Conservation (phyloP, 768 basidiomycete genomes). For the Tylopilus plumbeoviolaceoides region DNA sequence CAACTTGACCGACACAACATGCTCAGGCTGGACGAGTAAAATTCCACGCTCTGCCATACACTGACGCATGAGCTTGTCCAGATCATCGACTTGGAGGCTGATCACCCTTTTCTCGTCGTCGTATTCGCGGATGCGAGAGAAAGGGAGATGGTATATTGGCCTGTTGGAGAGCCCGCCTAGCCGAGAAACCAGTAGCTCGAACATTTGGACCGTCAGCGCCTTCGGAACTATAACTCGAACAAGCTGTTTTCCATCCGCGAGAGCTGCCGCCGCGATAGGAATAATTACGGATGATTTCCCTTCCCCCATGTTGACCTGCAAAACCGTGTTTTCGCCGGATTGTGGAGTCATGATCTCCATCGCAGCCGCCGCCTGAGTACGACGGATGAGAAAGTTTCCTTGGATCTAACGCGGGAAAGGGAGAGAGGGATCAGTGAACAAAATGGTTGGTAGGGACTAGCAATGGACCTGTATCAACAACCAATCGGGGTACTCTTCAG, state of each 20-base stretch:
- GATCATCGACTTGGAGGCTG: slow-evolving; percentile 10
- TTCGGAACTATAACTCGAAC: no score
- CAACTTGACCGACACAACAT: slow-evolving; percentile 46
- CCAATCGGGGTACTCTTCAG: no score
- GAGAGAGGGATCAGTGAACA: no score
- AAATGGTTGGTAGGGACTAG: neutral
- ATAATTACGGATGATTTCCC: no score
- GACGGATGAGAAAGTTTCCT: no score
- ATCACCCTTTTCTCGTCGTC: neutral
- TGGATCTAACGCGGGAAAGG: no score
- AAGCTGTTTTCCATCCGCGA: no score
- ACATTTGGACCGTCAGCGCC: slow-evolving; percentile 22
- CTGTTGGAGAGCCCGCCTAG: slow-evolving; percentile 28
- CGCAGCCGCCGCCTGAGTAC: slow-evolving; percentile 13
- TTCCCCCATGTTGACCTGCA: slow-evolving; percentile 27
- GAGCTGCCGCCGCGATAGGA: no score
- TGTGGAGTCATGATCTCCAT: slow-evolving; percentile 42
- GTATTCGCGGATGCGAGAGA: slow-evolving; percentile 33
- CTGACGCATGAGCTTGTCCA: slow-evolving; percentile 30
- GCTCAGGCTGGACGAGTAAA: slow-evolving; percentile 47
- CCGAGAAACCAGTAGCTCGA: slow-evolving; percentile 38
- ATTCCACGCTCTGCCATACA: slow-evolving; percentile 27
- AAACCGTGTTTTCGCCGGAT: slow-evolving; percentile 31
- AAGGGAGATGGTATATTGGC: slow-evolving; percentile 41
- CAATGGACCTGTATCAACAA: slow-evolving; percentile 15